A percentile compares a stretch with the other conserved stretches of the same genome.
These are phyloP conservation scores for Epichloe scottii DNA, from an alignment of 2,329 filamentous ascomycete species.

Conservation along the genomic window DNA sequence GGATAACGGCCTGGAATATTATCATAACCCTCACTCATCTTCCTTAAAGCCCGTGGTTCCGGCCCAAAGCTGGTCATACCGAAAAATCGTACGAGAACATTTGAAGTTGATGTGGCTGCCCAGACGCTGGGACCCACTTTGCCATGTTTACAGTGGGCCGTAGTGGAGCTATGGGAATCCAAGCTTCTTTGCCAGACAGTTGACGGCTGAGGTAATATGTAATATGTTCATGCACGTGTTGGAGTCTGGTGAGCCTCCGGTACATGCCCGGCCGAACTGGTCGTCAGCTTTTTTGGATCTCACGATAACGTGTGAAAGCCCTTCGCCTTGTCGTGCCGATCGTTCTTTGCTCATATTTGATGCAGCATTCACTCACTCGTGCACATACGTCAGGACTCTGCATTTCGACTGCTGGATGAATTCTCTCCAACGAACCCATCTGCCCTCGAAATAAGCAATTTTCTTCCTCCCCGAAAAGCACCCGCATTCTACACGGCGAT, in stretches of 20 bases:
- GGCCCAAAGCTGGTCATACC: too few relatives aligned
- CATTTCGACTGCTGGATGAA: neutral
- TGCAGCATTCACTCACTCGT: neutral
- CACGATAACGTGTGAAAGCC: neutral
- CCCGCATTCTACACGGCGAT: neutral
- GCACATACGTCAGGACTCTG: too few relatives aligned
- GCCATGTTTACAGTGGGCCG: neutral
- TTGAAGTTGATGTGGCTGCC: too few relatives aligned
- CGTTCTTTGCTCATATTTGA: neutral
- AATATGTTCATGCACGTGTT: too few relatives aligned
- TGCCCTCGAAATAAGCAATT: neutral
- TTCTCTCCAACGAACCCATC: neutral
- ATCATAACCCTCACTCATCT: neutral
- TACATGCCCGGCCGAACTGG: neutral
- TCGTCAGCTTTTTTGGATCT: neutral
- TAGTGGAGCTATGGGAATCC: neutral
- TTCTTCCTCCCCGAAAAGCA: neutral
- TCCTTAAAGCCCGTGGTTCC: too few relatives aligned
- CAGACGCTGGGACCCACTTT: neutral
- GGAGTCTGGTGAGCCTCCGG: too few relatives aligned
- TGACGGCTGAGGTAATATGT: neutral
- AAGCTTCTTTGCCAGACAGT: too few relatives aligned
- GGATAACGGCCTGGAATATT: neutral
- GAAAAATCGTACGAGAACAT: too few relatives aligned
- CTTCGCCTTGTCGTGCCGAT: too few relatives aligned